phyloP scores from a whole-genome alignment of 164 flowering plant species.

The Stephania japonica region DNA sequence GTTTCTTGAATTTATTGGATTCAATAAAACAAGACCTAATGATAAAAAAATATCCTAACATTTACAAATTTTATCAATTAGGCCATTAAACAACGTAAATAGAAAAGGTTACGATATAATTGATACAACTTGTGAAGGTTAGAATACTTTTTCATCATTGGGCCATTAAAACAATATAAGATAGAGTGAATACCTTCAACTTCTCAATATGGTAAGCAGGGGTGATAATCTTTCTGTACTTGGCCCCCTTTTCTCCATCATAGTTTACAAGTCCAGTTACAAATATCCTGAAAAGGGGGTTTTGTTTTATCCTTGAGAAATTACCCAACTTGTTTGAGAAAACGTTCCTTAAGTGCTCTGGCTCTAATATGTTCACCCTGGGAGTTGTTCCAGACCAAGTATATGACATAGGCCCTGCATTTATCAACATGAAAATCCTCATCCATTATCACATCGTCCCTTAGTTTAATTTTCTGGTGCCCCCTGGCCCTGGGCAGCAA shows the following conservation, averaged over 20 bases:
- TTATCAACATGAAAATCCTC: too few species aligned
- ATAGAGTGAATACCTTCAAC: constrained; percentile 13
- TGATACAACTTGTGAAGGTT: too few species aligned
- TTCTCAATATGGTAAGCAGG: constrained; percentile 25
- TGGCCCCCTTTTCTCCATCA: constrained; percentile 24
- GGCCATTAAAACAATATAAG: too few species aligned
- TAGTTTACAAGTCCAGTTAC: not conserved
- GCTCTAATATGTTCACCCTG: constrained; percentile 1
- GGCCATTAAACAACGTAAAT: too few species aligned
- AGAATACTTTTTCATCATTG: too few species aligned
- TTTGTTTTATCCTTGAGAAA: not conserved
- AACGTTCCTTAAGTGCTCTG: constrained; percentile 2
- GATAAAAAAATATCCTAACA: too few species aligned
- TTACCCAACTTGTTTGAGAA: constrained; percentile 7
- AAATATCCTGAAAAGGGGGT: not conserved
- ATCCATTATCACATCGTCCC: not conserved
- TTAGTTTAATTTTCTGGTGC: too few species aligned
- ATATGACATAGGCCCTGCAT: too few species aligned
- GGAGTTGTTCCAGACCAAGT: constrained; percentile 13
- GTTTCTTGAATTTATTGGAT: not conserved
- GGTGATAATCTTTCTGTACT: constrained; percentile 11
- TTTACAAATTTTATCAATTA: too few species aligned
- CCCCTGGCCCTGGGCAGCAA: too few species aligned
- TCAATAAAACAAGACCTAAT: too few species aligned
- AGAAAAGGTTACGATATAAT: too few species aligned